Conservation (phyloP, 2,329 filamentous ascomycete species). For the Xylariaceae sp. region DNA sequence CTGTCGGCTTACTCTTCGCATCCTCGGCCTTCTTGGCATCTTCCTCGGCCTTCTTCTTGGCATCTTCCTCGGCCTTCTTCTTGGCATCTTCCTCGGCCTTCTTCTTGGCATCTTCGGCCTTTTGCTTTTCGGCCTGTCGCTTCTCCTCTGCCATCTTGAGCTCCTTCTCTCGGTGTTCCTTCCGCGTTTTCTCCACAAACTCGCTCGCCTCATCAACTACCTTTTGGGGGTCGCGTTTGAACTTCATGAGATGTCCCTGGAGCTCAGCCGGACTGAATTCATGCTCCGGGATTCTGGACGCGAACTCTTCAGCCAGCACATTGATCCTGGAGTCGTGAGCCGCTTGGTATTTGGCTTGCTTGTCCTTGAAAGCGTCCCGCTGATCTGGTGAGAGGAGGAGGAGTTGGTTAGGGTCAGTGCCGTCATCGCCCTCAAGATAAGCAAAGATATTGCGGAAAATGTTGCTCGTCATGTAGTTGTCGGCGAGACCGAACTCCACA, state of each 20-base stretch:
- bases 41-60: constrained; percentile 26
- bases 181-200: constrained; percentile 48
- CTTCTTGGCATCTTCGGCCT: constrained; percentile 29
- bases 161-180: constrained; percentile 35
- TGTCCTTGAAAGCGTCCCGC: constrained; percentile 22
- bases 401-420: constrained; percentile 19
- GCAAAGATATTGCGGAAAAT: constrained; percentile 59
- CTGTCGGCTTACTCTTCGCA: constrained; percentile 8
- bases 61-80: constrained; percentile 36
- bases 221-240: constrained; percentile 49
- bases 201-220: constrained; percentile 44
- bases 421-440: constrained; percentile 46
- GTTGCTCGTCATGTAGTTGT: constrained; percentile 46
- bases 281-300: constrained; percentile 46
- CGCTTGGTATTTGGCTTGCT: constrained; percentile 31
- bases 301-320: constrained; percentile 46
- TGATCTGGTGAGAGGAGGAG: constrained; percentile 30
- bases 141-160: constrained; percentile 31
- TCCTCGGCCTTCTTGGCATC: constrained; percentile 14
- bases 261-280: constrained; percentile 60
- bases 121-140: constrained; percentile 26
- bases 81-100: constrained; percentile 45
- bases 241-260: constrained; percentile 53
- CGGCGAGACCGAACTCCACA: constrained; percentile 53
- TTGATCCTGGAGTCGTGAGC: constrained; percentile 40